Evolutionary conservation across 2,329 filamentous ascomycete species (phyloP), one percentile per base, ranked within the genome.

Genomic region (Juglanconis oblonga): DNA sequence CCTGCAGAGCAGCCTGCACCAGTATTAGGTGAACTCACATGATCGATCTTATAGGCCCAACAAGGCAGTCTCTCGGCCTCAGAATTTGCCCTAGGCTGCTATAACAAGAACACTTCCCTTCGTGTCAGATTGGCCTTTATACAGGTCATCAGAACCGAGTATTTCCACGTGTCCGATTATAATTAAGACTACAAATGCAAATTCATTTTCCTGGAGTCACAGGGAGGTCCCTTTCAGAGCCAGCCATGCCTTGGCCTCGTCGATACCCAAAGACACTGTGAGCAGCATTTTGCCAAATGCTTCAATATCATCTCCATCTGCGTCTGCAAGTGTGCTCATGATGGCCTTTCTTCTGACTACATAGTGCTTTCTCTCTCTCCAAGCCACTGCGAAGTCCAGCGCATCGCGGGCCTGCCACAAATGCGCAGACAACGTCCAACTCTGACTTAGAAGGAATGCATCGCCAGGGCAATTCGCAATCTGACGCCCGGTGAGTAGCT

Each of bases 381-480:
- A 78, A 0, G 72, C 72, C 33, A 69, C 59, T 4, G 72, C 71
- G 67, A 79, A 79, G 3, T 71, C 71, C n/a, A 73, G 52, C 0
- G 74, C 66, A 29, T 71, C 70, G 2, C 52, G 47, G 1, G 77
- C 76, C 13, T 67, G 49, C 77, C 77, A 79, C 17, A 79, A 64
- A 11, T 72, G 65, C 32, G 70, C 69, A 1, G 74, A 76, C 35
- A 78, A 40, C 1, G 75, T 79, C 72, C 73, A 77, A n/a, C 70
- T 72, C 63, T 73, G 71, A 33, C 70, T 71, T 33, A 70, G 50
- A 4, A 70, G 66, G 9, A 71, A 63, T 54, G 62, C 68, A 2
- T 69, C 71, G 49, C 71, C 69, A 11, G 31, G 32, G 40, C 73
- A 76, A 2, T 64, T 59, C 17, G 65, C 48, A 3, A 61, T 62